Evolutionary conservation across 441 rosid genomes (phyloP), one percentile per base, ranked within the genome.

Genomic region (Syzygium syzygioides): DNA sequence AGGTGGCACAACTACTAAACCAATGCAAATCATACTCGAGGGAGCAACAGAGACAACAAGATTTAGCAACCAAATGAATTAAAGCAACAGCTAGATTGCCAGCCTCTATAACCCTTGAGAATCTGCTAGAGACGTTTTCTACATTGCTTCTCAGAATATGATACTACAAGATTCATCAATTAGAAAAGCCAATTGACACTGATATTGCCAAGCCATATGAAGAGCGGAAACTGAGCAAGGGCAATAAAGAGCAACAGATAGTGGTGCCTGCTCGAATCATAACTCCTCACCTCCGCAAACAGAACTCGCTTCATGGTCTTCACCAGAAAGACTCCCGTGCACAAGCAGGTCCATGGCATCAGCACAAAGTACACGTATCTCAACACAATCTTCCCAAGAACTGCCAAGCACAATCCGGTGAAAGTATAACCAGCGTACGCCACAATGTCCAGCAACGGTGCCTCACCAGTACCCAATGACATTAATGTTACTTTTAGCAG

Each of bases 301-400:
- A 85, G 87, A 34, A 85, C 87, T 59, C 87, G 32, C 87, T 85
- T 85, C 87, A 85, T 85, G 41, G 87, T 85, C 62, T 85, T 85
- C 66, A 85, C 87, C 87, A 85, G 87, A 59, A 85, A 85, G 66
- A 85, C 13, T 34, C 87, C 87, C 66, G 26, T 85, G 52, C 87
- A 85, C 87, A 85, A 55, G 87, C 87, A 85, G 48, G 87, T 55
- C 32, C 66, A 55, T 2, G 87, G 87, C 59, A 85, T 37, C 50
- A 85, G 62, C 17, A 19, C 87, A 0, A 85, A 85, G 59, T 85
- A 85, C 7, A n/a, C 28, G 50, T 85, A 85, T 28, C n/a, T 85
- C 66, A 55, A 32, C 59, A 26, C 2, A 2, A 85, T 85, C 62
- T 85, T 85, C 87, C 87, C 87, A 59, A 85, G 66, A 30, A 85